Percentiles rank a stretch among this genome's conserved stretches.
Conservation (phyloP, 1,284 basidiomycete species). For the Rhodofomes roseus region DNA sequence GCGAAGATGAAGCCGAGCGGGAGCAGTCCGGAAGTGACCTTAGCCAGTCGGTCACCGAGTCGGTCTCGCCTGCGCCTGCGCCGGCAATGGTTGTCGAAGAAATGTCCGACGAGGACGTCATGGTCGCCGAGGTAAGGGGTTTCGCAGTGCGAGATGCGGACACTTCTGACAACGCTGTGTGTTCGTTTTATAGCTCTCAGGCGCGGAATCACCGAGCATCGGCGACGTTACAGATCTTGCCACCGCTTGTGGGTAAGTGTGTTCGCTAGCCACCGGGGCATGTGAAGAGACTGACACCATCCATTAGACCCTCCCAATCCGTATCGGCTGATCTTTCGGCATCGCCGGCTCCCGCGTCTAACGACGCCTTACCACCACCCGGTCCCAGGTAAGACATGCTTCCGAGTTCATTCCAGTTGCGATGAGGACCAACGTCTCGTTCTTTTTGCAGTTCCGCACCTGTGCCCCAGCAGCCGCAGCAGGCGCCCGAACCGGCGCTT, state of each 20-base stretch:
- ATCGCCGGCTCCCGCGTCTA: not conserved
- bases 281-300: conserved; percentile 1
- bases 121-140: not conserved
- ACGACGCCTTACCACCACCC: not conserved
- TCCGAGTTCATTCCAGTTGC: not conserved
- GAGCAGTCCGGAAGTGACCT: not conserved
- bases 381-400: not conserved
- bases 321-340: not conserved
- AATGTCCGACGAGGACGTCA: not conserved
- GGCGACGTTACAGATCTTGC: not conserved
- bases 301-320: not conserved
- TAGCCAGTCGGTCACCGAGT: not conserved
- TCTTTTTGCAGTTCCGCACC: not conserved
- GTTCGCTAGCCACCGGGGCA: not conserved
- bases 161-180: not conserved
- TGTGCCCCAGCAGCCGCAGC: not conserved
- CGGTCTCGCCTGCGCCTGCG: conserved; percentile 1
- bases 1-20: not conserved
- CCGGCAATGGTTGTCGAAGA: not conserved
- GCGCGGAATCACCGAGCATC: not conserved
- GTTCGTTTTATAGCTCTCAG: not conserved
- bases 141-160: not conserved
- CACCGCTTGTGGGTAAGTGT: conserved; percentile 1
- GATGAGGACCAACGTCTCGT: not conserved
- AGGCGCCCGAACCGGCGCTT: not conserved